phyloP scores from a whole-genome alignment of 192 early-diverging fungal genomes.

The Mortierella hygrophila region DNA sequence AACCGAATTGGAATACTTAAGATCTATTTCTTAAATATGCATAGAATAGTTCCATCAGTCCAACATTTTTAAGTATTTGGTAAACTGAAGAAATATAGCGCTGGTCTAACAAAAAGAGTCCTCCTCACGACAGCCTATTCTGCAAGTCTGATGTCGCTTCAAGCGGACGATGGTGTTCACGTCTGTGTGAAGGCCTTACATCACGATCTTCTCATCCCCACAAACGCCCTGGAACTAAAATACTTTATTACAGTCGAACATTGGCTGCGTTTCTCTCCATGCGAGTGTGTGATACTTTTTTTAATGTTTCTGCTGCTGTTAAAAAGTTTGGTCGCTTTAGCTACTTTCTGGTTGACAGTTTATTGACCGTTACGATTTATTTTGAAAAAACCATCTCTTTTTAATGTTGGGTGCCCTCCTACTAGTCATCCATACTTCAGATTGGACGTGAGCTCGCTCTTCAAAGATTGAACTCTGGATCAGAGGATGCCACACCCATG shows the following conservation, averaged over 20 bases:
- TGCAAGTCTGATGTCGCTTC: conserved; percentile 19
- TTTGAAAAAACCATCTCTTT: background rate
- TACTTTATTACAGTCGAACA: conserved; percentile 2
- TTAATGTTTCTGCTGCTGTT: background rate
- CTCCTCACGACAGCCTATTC: conserved; percentile 10
- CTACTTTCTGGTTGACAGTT: background rate
- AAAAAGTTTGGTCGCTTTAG: too few species aligned
- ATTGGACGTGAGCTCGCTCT: conserved; percentile 8
- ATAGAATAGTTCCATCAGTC: background rate
- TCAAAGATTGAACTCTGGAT: conserved; percentile 7
- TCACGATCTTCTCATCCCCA: conserved; percentile 11
- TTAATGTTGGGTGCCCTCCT: background rate
- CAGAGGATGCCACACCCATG: background rate
- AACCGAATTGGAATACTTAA: conserved; percentile 12
- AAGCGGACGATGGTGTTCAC: conserved; percentile 14
- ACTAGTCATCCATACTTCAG: background rate
- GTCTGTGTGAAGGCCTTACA: conserved; percentile 18
- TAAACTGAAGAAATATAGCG: too few species aligned
- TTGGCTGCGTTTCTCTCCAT: conserved; percentile 23
- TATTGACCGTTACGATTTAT: background rate
- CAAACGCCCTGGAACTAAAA: conserved; percentile 17
- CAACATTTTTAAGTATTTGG: too few species aligned
- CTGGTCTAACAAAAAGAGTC: too few species aligned
- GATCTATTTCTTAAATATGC: conserved; percentile 18
- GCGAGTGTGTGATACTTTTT: conserved; percentile 10